Conservation (phyloP, 2,329 filamentous ascomycete species). For the Hortaea werneckii region DNA sequence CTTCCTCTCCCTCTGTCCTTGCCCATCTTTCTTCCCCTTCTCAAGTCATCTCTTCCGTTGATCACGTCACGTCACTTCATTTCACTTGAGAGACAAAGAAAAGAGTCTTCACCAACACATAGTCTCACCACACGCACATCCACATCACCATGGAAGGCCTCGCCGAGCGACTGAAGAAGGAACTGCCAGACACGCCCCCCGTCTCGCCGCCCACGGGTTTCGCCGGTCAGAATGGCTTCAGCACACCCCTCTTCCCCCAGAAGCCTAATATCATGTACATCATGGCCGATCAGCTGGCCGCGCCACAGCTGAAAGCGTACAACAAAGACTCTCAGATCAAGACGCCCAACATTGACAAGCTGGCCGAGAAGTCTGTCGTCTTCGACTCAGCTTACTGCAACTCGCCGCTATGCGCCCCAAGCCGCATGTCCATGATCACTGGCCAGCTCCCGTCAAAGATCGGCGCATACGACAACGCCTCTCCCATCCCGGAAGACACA, state of each 20-base stretch:
- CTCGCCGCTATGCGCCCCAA: conserved; percentile 83
- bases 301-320: conserved; percentile 84
- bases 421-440: conserved; percentile 88
- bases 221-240: conserved; percentile 29
- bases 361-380: conserved; percentile 73
- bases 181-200: conserved; percentile 25
- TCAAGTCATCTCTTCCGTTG: not conserved
- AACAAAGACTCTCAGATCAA: conserved; percentile 81
- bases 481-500: conserved; percentile 70
- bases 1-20: not conserved
- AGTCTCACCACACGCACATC: not conserved
- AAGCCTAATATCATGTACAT: conserved; percentile 80
- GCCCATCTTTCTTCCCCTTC: not conserved
- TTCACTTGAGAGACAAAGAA: not conserved
- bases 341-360: conserved; percentile 77
- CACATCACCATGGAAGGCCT: conserved; percentile 11
- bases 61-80: not conserved
- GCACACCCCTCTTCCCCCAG: conserved; percentile 27
- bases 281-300: conserved; percentile 93
- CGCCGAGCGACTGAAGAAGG: conserved; percentile 18
- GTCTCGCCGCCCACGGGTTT: conserved; percentile 28
- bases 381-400: conserved; percentile 94
- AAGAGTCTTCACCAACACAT: not conserved
- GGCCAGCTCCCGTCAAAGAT: conserved; percentile 88
- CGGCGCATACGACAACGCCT: conserved; percentile 83